Evolutionary conservation across 148 eudicot species (phyloP).

Genomic region (Silene conica): DNA sequence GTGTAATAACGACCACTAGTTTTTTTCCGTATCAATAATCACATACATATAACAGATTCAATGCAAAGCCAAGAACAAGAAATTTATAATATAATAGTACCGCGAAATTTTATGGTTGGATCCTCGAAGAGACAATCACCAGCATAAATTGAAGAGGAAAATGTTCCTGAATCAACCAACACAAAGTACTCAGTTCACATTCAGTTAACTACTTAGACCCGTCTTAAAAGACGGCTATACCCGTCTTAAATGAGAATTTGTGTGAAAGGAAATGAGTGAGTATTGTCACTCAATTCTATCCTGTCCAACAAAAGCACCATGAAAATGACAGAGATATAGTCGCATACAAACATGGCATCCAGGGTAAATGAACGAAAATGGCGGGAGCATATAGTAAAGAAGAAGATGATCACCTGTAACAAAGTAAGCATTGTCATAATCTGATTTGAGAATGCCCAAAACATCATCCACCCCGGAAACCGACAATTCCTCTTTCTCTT

Average conservation of each 20-base stretch:
- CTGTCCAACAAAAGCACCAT: background rate
- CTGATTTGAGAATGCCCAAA: conserved; percentile 46
- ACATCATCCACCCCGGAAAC: conserved; percentile 62
- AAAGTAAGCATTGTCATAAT: conserved; percentile 78
- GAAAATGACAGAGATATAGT: too few relatives aligned
- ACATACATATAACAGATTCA: conserved; percentile 1
- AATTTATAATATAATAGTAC: conserved; percentile 35
- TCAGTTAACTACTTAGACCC: too few relatives aligned
- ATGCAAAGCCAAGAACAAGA: background rate
- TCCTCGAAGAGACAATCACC: conserved; percentile 85
- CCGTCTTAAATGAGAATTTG: too few relatives aligned
- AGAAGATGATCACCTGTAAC: conserved; percentile 55
- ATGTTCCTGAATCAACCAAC: conserved; percentile 42
- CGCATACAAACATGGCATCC: too few relatives aligned
- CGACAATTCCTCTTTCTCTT: conserved; percentile 28
- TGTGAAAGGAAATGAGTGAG: too few relatives aligned
- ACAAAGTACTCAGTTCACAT: background rate
- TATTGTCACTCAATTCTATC: background rate
- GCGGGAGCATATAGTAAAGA: background rate
- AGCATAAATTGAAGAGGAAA: conserved; percentile 64
- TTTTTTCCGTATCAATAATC: too few relatives aligned
- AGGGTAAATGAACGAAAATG: background rate
- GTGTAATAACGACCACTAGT: too few relatives aligned
- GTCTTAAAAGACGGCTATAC: too few relatives aligned
- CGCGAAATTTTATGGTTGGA: conserved; percentile 83